Base-by-base conservation (phyloP, 805 yeast genomes). In the Candida easanensis region DNA sequence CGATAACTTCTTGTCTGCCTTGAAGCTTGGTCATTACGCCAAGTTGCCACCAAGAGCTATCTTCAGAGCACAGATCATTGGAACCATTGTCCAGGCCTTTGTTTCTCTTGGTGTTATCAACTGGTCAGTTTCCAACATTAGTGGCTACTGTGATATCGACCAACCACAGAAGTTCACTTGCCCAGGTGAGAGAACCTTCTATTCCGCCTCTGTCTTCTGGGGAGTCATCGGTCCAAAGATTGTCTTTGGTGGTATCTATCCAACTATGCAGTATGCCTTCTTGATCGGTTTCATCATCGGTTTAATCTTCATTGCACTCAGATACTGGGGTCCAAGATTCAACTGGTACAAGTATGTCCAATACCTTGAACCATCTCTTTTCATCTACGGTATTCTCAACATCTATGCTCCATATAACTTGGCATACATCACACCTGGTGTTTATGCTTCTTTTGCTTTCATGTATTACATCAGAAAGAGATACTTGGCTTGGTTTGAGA, bases 201-300 rank as follows among this genome's bases (percentile, higher is more conserved):
- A 74, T 5, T 31, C 55, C n/a, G 42, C 55, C 16, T 47, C 57
- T 17, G 71, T 76, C 32, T 73, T 74, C 47, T 76, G 76, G 63
- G 82, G 81, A 15, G 80, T 70, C 36, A 73, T 77, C 43, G 80
- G 80, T 9, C 81, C 80, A 16, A 69, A 71, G 38, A 73, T 74
- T 51, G 76, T 77, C 15, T 79, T 79, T 59, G 68, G 72, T 39
- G 76, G 77, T 0, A 57, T 81, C 15, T 82, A 82, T 55, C 87
- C 88, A 1, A 64, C 73, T 13, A 64, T 82, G 46, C 75, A 77
- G 57, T 82, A 79, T 76, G 77, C 84, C 48, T 82, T 82, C 69
- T 64, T 82, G 23, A 65, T 79, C 41, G 88, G 88, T 9, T 60
- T 59, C 45, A 49, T 73, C 49, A 36, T 59, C 4, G 65, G 63